Base-by-base conservation (phyloP, 495 filamentous ascomycete genomes). In the Penicillium subrubescens region DNA sequence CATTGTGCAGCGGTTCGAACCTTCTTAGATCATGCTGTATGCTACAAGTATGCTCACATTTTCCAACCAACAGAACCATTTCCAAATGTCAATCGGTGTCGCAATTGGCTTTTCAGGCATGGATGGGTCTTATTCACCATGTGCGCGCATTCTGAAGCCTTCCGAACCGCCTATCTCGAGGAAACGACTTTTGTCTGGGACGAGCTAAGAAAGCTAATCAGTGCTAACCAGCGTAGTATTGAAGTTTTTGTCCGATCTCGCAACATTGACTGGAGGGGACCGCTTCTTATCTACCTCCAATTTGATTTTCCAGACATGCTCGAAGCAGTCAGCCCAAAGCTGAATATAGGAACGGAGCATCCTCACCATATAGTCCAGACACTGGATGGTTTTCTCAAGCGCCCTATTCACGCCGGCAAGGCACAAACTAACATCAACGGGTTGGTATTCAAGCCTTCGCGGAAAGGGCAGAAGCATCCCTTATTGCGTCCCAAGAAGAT, bases 61-160 rank as follows among this genome's bases (percentile, higher is more conserved):
- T 55, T 37, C 33, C 53, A 23, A 29, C 11, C 19, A 37, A 10
- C n/a, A 19, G 53, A 25, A 39, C 3, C 8, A 21, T 37, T 14
- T 39, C 33, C n/a, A 10, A 21, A 35, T 23, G 23, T 21, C 33
- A 14, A 37, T 37, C 29, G 53, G 31, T 34, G 31, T 39, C 31
- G 31, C 31, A 14, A 6, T n/a, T 60, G 51, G 31, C 17, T 60
- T 17, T 25, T 34, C 25, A 31, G 52, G 19, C 41, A 51, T 27
- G 74, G 73, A 5, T 81, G 77, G 77, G 72, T 65, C 60, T 67
- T 77, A 46, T 69, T 78, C 41, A 57, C 71, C 31, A 78, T 82
- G 29, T 75, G 74, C 35, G 61, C 74, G 12, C 59, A 69, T 19
- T 62, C 78, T 0, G 69, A 73, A 58, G 67, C 65, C 5, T 82